Evolutionary conservation across 2,329 filamentous ascomycete species (phyloP), one percentile per base, ranked within the genome.

Genomic region (Trichoderma sp.): DNA sequence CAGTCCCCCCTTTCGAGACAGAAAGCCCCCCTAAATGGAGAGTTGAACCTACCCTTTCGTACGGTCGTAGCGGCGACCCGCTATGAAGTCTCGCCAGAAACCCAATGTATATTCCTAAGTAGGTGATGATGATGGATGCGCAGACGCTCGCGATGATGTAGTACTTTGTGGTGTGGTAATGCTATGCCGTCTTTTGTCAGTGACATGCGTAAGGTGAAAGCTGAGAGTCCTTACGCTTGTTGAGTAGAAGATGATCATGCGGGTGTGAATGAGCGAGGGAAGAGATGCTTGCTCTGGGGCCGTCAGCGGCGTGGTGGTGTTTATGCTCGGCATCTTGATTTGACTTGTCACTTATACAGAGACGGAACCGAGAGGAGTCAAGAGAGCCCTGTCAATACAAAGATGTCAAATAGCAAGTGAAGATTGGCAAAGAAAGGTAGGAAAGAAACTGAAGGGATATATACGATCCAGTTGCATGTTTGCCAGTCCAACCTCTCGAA

Each of bases 51-150:
- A 89, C 87, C 71, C 88, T 80, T 76, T 95, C 90, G 73, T 94
- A 94, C 67, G 76, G 77, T 43, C 93, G 77, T 17, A 90, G 88
- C 19, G 81, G 79, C 44, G 87, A 79, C 1, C 90, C 90, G 74
- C 87, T 88, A 67, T 79, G 81, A 68, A 93, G 80, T 54, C 91
- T 83, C 52, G 78, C 78, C 74, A 85, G 85, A 52, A 90, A 91
- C 76, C 85, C 81, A 62, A 91, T 69, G 71, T 93, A 80, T 81
- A 88, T 92, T 48, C 81, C 71, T 60, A 86, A 74, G 71, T 91
- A 77, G 66, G 87, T 64, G 63, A 82, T 66, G 70, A 91, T 79
- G 69, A 94, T 74, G 67, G 80, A 78, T 67, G 85, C 83, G 72
- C 93, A 86, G 66, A 94, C 78, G 54, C 83, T 90, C 71, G 92